Conservation (phyloP, 2,329 filamentous ascomycete genomes). For the Cercospora zeae-maydis region DNA sequence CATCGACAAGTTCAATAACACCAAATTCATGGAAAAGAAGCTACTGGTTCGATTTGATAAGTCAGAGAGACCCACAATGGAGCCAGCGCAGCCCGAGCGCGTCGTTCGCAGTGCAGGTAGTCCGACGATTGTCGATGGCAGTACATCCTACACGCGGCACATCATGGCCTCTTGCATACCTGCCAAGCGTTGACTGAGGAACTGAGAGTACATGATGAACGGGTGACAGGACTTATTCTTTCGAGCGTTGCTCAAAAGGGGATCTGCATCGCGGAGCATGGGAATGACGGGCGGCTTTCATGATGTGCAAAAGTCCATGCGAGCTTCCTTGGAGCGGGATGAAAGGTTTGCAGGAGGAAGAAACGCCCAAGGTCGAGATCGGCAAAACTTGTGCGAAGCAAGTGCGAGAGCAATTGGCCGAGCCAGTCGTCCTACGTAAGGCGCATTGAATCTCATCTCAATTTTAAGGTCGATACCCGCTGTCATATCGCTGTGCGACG, state of each 20-base stretch:
- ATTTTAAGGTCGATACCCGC: conserved; percentile 4
- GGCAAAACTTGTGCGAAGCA: neutral
- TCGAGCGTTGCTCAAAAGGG: neutral
- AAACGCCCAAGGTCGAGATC: too few species aligned
- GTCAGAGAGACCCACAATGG: conserved; percentile 13
- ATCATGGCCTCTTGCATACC: neutral
- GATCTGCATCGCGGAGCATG: neutral
- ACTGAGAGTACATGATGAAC: too few species aligned
- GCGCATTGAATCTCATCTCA: neutral
- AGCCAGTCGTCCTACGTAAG: neutral
- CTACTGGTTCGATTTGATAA: conserved; percentile 30
- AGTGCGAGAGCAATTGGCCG: neutral
- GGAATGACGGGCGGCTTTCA: neutral
- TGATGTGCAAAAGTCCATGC: neutral
- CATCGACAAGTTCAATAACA: conserved; percentile 27
- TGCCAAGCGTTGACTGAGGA: too few species aligned
- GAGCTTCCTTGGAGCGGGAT: neutral
- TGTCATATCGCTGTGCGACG: conserved; percentile 10
- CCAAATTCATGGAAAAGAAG: conserved; percentile 26
- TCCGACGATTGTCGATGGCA: conserved; percentile 28
- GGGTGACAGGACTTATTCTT: neutral
- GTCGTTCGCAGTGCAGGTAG: conserved; percentile 1
- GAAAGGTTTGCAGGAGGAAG: too few species aligned
- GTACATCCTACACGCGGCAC: neutral
- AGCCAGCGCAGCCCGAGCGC: neutral